Percentiles rank a stretch among this genome's conserved stretches.
Conservation (phyloP, 495 filamentous ascomycete species). For the Oidiodendron maius region DNA sequence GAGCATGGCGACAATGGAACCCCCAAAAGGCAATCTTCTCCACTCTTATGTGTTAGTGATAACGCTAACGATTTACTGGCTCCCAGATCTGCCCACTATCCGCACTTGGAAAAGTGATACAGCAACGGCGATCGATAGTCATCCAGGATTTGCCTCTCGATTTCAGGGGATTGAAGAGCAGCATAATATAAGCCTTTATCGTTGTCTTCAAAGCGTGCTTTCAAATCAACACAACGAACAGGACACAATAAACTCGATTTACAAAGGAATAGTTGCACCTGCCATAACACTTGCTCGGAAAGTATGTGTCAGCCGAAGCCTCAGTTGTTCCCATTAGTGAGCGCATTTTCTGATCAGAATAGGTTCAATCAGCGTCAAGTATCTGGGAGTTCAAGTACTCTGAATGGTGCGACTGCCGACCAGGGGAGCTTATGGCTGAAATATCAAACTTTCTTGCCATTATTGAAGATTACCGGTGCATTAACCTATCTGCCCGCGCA, state of each 20-base stretch:
- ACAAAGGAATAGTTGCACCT: conserved; percentile 6
- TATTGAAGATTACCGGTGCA: background rate
- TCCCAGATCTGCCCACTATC: conserved; percentile 25
- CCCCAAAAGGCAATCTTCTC: background rate
- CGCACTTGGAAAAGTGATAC: conserved; percentile 29
- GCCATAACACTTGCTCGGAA: conserved; percentile 25
- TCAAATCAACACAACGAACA: conserved; percentile 11
- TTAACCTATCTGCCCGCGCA: background rate
- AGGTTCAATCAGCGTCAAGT: conserved; percentile 23
- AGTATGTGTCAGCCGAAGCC: conserved; percentile 1
- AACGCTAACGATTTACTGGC: background rate
- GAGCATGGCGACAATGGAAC: conserved; percentile 12
- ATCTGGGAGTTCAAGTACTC: background rate
- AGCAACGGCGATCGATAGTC: conserved; percentile 22
- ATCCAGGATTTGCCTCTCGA: conserved; percentile 14
- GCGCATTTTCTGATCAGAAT: conserved; percentile 11
- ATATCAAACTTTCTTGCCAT: background rate
- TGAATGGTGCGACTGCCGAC: background rate
- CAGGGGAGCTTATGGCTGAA: background rate
- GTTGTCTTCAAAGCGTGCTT: conserved; percentile 14
- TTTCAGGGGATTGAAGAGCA: background rate
- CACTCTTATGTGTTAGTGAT: background rate
- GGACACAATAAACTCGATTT: conserved; percentile 11
- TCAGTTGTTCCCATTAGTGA: conserved; percentile 14
- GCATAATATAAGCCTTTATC: conserved; percentile 10